A percentile compares a stretch with the other conserved stretches of the same genome.
Evolutionary conservation across 75 land plant species (phyloP).

Genomic region (Pinus taeda): DNA sequence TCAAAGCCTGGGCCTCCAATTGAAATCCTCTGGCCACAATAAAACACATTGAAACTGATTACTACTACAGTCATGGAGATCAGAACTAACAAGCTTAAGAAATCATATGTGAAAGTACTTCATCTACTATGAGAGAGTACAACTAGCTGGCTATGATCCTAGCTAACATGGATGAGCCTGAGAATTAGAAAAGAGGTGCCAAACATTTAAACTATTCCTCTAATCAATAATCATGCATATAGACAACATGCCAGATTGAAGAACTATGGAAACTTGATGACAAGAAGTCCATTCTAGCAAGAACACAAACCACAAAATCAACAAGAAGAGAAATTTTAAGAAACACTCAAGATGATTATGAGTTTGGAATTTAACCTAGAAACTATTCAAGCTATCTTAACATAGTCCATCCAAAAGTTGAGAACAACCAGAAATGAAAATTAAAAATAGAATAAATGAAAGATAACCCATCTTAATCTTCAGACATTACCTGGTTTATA

Average conservation of each 20-base stretch:
- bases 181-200: neutral
- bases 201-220: neutral
- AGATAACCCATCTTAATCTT: neutral
- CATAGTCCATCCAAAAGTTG: neutral
- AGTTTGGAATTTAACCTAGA: too few relatives aligned
- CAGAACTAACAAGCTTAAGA: neutral
- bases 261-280: neutral
- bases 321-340: too few relatives aligned
- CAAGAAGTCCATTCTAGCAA: too few relatives aligned
- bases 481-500: constrained; percentile 63
- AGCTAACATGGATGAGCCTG: neutral
- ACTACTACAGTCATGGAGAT: neutral
- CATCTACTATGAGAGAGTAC: neutral
- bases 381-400: neutral
- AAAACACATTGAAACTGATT: constrained; percentile 1
- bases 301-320: too few relatives aligned
- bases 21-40: constrained; percentile 7
- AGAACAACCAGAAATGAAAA: neutral
- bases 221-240: neutral
- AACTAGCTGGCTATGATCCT: neutral
- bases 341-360: too few relatives aligned
- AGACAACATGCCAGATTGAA: neutral
- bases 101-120: neutral
- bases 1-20: neutral
- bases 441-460: neutral